Percentiles rank a stretch among this genome's conserved stretches.
These are phyloP conservation scores for Ceriops zippeliana DNA, from an alignment of 345 rosid species.

Conservation along the genomic window DNA sequence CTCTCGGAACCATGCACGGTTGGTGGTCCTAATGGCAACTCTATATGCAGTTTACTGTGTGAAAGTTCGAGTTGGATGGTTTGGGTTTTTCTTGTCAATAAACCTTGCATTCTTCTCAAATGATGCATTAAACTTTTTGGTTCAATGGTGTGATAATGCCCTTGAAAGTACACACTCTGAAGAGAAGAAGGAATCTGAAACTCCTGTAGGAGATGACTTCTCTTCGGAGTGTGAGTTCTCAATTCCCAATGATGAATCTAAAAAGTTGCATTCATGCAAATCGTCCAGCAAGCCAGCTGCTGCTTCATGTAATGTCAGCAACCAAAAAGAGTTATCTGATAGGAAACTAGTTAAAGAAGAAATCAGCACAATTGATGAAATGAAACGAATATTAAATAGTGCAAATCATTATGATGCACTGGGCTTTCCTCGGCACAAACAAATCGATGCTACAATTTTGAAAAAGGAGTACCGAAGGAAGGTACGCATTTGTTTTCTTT, in stretches of 20 bases:
- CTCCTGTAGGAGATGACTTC: slow-evolving; percentile 62
- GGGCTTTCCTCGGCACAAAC: slow-evolving; percentile 68
- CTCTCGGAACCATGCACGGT: slow-evolving; percentile 84
- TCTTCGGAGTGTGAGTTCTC: slow-evolving; percentile 56
- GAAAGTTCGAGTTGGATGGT: slow-evolving; percentile 92
- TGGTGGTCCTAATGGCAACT: slow-evolving; percentile 72
- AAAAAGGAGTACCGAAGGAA: slow-evolving; percentile 89
- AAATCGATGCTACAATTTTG: slow-evolving; percentile 53
- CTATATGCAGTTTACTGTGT: slow-evolving; percentile 74
- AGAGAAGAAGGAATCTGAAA: slow-evolving; percentile 62
- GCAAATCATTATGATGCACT: slow-evolving; percentile 77
- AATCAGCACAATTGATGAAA: slow-evolving; percentile 60
- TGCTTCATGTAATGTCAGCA: slow-evolving; percentile 45
- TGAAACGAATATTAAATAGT: slow-evolving; percentile 78
- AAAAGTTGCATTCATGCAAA: slow-evolving; percentile 58
- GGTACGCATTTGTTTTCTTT: slow-evolving; percentile 33
- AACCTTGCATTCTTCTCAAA: slow-evolving; percentile 89
- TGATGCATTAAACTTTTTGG: slow-evolving; percentile 66
- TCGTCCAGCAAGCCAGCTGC: slow-evolving; percentile 54
- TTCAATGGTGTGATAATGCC: slow-evolving; percentile 75
- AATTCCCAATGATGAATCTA: slow-evolving; percentile 50
- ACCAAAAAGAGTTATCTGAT: slow-evolving; percentile 42
- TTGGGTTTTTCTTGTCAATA: slow-evolving; percentile 73
- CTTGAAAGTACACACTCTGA: slow-evolving; percentile 53
- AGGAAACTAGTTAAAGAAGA: slow-evolving; percentile 54